These are phyloP conservation scores for Aureobasidium namibiae DNA, from an alignment of 2,329 filamentous ascomycete species.

Conservation along the genomic window DNA sequence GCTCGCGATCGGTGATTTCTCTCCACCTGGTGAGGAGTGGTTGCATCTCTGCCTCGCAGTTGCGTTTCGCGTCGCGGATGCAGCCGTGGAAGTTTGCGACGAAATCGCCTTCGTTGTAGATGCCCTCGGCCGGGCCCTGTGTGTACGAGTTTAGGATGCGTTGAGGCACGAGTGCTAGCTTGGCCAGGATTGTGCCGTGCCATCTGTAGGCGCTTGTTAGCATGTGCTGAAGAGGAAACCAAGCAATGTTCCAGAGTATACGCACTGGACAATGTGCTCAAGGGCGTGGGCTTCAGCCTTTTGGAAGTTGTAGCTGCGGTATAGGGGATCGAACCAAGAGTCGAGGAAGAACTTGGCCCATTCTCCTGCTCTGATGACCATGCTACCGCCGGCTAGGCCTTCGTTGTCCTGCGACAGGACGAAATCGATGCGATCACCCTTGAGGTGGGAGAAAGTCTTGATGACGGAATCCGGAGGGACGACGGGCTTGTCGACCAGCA, in stretches of 20 bases:
- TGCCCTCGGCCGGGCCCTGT: slow-evolving; percentile 29
- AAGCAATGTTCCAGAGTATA: no score
- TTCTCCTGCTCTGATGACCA: slow-evolving; percentile 72
- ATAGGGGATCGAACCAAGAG: slow-evolving; percentile 92
- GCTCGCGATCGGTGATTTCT: slow-evolving; percentile 25
- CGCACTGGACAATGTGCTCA: slow-evolving; percentile 49
- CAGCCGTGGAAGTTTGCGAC: slow-evolving; percentile 73
- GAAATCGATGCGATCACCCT: slow-evolving; percentile 68
- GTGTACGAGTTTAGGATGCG: slow-evolving; percentile 73
- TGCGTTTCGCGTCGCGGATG: slow-evolving; percentile 46
- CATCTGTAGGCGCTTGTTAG: slow-evolving; percentile 73
- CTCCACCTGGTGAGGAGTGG: slow-evolving; percentile 37
- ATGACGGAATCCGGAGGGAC: slow-evolving; percentile 96
- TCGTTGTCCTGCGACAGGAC: slow-evolving; percentile 77
- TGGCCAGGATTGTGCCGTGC: slow-evolving; percentile 92
- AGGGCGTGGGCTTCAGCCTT: slow-evolving; percentile 88
- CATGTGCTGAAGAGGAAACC: background rate
- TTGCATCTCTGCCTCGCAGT: slow-evolving; percentile 64
- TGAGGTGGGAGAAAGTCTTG: slow-evolving; percentile 81
- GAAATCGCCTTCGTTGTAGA: slow-evolving; percentile 78
- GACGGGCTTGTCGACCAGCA: slow-evolving; percentile 78
- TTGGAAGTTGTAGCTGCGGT: slow-evolving; percentile 90
- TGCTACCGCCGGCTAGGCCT: slow-evolving; percentile 67
- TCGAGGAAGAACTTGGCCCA: slow-evolving; percentile 93
- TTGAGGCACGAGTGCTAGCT: slow-evolving; percentile 83